phyloP scores from a whole-genome alignment of 2,329 filamentous ascomycete genomes.

The Cadophora sp. region DNA sequence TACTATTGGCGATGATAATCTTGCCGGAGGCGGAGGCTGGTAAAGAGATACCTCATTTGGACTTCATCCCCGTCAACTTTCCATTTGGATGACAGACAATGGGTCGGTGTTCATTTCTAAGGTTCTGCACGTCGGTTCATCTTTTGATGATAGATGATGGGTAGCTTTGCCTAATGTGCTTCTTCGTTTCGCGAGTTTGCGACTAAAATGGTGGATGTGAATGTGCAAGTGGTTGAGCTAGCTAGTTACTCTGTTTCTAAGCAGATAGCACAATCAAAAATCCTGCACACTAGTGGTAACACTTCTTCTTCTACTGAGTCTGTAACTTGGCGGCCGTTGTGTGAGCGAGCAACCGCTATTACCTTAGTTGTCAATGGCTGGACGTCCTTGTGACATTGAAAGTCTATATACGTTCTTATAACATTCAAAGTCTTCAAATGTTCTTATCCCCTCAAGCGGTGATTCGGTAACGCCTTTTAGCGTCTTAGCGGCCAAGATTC shows the following conservation, averaged over 20 bases:
- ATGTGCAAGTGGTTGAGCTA: background rate
- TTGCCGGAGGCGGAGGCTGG: constrained; percentile 10
- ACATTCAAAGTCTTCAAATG: no score
- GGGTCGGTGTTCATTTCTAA: constrained; percentile 4
- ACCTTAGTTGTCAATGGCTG: background rate
- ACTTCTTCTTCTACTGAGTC: background rate
- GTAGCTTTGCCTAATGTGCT: background rate
- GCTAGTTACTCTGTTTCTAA: constrained; percentile 1
- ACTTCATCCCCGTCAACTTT: background rate
- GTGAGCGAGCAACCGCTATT: background rate
- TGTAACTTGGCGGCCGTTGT: background rate
- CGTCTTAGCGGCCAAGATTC: no score
- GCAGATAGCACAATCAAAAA: background rate
- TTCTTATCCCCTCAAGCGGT: no score
- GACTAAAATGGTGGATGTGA: constrained; percentile 10
- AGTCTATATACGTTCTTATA: no score
- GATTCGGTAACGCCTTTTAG: no score
- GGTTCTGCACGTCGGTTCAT: constrained; percentile 9
- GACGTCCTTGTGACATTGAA: background rate
- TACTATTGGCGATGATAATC: constrained; percentile 1
- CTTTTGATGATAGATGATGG: constrained; percentile 13
- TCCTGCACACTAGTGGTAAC: constrained; percentile 1
- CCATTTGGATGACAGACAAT: constrained; percentile 11
- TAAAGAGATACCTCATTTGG: background rate
- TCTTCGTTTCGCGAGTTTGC: background rate